Conservation (phyloP, 441 rosid species). For the Gossypium gossypioides region DNA sequence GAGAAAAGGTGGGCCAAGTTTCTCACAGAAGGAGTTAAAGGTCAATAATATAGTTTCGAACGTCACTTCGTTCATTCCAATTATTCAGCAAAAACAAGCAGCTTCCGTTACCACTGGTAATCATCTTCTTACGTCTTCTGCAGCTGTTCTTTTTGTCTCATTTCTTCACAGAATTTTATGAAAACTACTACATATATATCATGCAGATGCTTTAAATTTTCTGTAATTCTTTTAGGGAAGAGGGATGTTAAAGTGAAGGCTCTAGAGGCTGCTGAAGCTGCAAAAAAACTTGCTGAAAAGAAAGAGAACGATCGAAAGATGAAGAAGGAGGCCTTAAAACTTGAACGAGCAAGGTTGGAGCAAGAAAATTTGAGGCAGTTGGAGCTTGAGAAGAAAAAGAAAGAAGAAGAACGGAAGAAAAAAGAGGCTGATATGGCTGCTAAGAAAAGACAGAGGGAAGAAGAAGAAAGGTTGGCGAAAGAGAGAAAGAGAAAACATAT, state of each 20-base stretch:
- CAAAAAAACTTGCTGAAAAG: conserved; percentile 71
- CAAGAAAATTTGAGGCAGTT: conserved; percentile 52
- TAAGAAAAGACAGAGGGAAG: conserved; percentile 70
- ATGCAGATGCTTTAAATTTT: neutral
- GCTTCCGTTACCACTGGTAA: conserved; percentile 58
- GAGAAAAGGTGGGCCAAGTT: conserved; percentile 32
- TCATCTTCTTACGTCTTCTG: conserved; percentile 1
- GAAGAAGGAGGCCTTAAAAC: conserved; percentile 76
- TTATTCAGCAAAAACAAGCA: conserved; percentile 73
- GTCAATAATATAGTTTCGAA: conserved; percentile 70
- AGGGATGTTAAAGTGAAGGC: conserved; percentile 86
- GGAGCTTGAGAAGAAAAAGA: conserved; percentile 60
- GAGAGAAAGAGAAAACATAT: conserved; percentile 59
- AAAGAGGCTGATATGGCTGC: conserved; percentile 64
- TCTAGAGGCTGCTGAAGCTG: conserved; percentile 81
- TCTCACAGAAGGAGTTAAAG: conserved; percentile 40
- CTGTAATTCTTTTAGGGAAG: conserved; percentile 46
- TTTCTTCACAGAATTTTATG: neutral
- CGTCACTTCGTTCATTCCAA: conserved; percentile 67
- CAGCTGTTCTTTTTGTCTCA: conserved; percentile 1
- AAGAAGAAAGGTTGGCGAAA: conserved; percentile 54
- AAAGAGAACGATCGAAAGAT: conserved; percentile 74
- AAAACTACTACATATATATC: neutral
- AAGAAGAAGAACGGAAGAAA: conserved; percentile 71
- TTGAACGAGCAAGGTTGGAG: conserved; percentile 66